These are phyloP conservation scores for Komagataella populi DNA, from an alignment of 805 yeast genomes.

Conservation along the genomic window DNA sequence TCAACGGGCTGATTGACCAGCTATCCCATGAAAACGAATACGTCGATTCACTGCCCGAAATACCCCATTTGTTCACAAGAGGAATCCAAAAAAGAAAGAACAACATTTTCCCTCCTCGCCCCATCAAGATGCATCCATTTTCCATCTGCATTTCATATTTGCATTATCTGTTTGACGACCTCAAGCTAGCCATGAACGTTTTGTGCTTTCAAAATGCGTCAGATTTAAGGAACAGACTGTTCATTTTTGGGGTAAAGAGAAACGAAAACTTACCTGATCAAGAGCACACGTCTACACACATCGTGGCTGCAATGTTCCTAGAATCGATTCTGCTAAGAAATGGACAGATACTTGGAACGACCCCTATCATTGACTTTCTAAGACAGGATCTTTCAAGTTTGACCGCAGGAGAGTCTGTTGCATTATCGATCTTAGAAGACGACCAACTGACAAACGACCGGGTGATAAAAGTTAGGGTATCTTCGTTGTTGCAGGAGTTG, in stretches of 20 bases:
- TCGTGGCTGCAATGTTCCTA: constrained; percentile 48
- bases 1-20: not conserved
- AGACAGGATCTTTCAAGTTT: constrained; percentile 29
- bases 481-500: constrained; percentile 27
- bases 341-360: constrained; percentile 41
- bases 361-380: constrained; percentile 21
- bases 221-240: not conserved
- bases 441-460: constrained; percentile 5
- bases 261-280: constrained; percentile 4
- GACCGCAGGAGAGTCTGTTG: constrained; percentile 21
- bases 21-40: not conserved
- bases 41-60: not conserved
- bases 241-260: not conserved
- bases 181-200: not conserved
- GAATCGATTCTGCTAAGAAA: constrained; percentile 52
- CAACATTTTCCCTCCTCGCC: not conserved
- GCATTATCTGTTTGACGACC: not conserved
- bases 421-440: constrained; percentile 8
- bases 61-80: not conserved
- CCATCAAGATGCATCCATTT: not conserved
- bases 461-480: constrained; percentile 7
- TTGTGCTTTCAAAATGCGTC: not conserved
- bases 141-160: not conserved
- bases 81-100: not conserved
- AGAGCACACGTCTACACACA: constrained; percentile 15